Evolutionary conservation across 768 basidiomycete genomes (phyloP), one percentile per base, ranked within the genome.

Genomic region (Hortiboletus campestris): DNA sequence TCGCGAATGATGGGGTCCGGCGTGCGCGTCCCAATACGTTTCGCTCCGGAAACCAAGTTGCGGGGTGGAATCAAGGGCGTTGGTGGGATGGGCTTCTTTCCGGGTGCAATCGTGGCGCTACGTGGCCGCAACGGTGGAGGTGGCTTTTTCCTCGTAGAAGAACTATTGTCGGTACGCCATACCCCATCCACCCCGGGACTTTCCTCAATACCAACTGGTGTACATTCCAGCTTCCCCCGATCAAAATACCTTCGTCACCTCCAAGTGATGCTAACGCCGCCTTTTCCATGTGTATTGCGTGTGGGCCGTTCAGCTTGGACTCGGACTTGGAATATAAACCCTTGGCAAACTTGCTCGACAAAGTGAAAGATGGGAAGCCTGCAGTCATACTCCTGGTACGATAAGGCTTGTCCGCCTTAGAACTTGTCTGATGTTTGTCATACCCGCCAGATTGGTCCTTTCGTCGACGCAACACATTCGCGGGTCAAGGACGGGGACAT

Each of bases 91-190:
- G 86, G 90, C 1, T 67, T 98, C 40, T 98, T 95, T 66, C 93
- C 94, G 6, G 97, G 97, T 4, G 86, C 86, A 29, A 84, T 98
- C 49, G 88, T 88, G 2, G 94, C 88, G 0, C 66, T 98, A 32
- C 90, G 84, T 57, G 97, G 97, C 0, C 83, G 81, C 68, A 98
- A 98, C 70, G 94, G 94, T 1, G 91, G 94, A 2, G 94, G 91
- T 6, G 89, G 85, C 3, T 85, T 85, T 75, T 98, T 98, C 67
- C 77, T 84, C 11, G 95, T 88, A 0, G 83, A 83, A 25, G 94
- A 98, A 64, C 76, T 96, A 10, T 70, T 97, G 36, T 74, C 84
- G 60, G 96, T 98, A 66, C 68, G 88, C 74, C 28, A 14, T 42
- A 6, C 10, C 34, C 7, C 25, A 3, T 17, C 14, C 47, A 28